These are phyloP conservation scores for Penicillium sp. DNA, from an alignment of 2,329 filamentous ascomycete genomes.

Conservation along the genomic window DNA sequence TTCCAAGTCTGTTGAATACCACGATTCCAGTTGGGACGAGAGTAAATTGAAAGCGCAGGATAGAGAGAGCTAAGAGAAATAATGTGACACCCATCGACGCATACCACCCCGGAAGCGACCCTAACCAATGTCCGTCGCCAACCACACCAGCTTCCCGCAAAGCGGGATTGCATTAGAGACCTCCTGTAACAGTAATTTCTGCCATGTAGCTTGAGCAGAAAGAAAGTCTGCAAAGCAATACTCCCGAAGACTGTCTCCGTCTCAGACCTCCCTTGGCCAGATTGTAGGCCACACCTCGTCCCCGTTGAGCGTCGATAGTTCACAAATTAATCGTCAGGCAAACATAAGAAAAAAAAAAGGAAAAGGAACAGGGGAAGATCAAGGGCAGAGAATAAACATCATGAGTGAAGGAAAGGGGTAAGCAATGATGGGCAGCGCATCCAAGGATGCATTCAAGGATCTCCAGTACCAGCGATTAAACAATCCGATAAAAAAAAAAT, in stretches of 20 bases:
- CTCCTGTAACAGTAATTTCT: background rate
- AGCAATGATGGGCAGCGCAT: conserved; percentile 13
- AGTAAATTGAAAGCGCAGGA: conserved; percentile 7
- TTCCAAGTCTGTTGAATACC: background rate
- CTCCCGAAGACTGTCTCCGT: conserved; percentile 13
- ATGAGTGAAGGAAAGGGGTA: conserved; percentile 9
- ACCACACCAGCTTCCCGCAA: conserved; percentile 16
- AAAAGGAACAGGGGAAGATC: conserved; percentile 11
- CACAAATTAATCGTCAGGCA: conserved; percentile 18
- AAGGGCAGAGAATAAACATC: conserved; percentile 5
- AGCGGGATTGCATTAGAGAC: conserved; percentile 5
- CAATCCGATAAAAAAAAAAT: conserved; percentile 13
- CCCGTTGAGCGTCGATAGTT: conserved; percentile 27
- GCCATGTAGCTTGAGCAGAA: conserved; percentile 9
- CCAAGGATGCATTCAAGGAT: conserved; percentile 17
- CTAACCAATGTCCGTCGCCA: conserved; percentile 46
- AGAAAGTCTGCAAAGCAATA: conserved; percentile 12
- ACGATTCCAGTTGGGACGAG: background rate
- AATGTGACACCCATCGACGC: conserved; percentile 33
- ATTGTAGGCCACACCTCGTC: conserved; percentile 25
- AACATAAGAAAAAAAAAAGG: conserved; percentile 13
- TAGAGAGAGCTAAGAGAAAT: conserved; percentile 13
- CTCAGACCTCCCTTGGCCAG: conserved; percentile 15
- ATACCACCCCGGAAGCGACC: conserved; percentile 49
- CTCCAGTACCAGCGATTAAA: conserved; percentile 16